Percentiles rank a stretch among this genome's conserved stretches.
Evolutionary conservation across 495 filamentous ascomycete species (phyloP).

Genomic region (Neurospora hispaniola): DNA sequence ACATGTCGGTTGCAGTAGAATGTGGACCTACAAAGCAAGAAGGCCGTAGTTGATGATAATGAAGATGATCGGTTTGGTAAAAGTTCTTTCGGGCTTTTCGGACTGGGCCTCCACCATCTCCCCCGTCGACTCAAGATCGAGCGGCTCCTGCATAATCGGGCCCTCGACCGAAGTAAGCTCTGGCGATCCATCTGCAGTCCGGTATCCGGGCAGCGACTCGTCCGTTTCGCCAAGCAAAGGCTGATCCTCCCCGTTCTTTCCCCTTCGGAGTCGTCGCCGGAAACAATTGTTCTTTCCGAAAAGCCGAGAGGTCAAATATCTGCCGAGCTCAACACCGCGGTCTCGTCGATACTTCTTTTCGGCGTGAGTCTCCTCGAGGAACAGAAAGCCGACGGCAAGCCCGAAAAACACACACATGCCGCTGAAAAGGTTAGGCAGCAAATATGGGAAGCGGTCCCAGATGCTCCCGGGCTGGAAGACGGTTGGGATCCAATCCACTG

Average conservation of each 20-base stretch:
- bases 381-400: slow-evolving; percentile 73
- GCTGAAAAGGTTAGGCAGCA: slow-evolving; percentile 90
- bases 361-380: slow-evolving; percentile 90
- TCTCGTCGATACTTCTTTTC: slow-evolving; percentile 71
- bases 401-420: slow-evolving; percentile 65
- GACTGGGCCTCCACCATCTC: not conserved
- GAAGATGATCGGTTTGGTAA: slow-evolving; percentile 71
- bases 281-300: slow-evolving; percentile 9
- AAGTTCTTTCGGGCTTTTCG: slow-evolving; percentile 30
- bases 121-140: slow-evolving; percentile 9
- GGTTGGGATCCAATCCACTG: slow-evolving; percentile 69
- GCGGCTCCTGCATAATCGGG: not conserved
- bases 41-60: slow-evolving; percentile 87
- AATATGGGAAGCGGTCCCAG: slow-evolving; percentile 78
- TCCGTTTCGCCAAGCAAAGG: slow-evolving; percentile 41
- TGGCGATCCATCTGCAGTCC: slow-evolving; percentile 46
- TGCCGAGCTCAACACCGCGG: slow-evolving; percentile 63
- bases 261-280: slow-evolving; percentile 8
- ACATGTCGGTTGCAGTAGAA: not conserved
- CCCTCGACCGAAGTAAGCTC: slow-evolving; percentile 5
- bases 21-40: slow-evolving; percentile 74
- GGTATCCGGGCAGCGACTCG: slow-evolving; percentile 53
- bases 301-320: slow-evolving; percentile 52
- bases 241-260: slow-evolving; percentile 37
- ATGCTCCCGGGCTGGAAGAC: slow-evolving; percentile 63